Percentiles rank a stretch among this genome's conserved stretches.
Conservation (phyloP, 139 green algal species). For the Chlorella sp. region DNA sequence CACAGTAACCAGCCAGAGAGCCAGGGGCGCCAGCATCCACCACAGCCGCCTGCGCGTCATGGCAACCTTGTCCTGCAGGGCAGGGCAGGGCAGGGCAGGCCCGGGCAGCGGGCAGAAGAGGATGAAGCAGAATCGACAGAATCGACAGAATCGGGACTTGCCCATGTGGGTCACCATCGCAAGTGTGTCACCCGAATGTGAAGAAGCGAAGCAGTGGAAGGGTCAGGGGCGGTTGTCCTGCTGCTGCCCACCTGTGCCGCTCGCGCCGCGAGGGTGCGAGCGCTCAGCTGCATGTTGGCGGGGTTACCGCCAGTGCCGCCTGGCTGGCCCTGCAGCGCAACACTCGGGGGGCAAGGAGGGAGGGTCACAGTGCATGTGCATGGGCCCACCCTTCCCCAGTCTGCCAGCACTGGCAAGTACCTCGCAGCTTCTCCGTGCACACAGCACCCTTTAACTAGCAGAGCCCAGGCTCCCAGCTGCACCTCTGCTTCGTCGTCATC, state of each 20-base stretch:
- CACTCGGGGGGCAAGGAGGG: neutral
- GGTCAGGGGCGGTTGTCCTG: neutral
- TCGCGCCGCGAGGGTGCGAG: neutral
- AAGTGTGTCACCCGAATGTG: too few species aligned
- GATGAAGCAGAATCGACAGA: neutral
- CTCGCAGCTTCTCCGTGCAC: neutral
- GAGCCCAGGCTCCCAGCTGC: neutral
- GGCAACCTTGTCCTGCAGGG: constrained; percentile 9
- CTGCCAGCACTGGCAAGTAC: neutral
- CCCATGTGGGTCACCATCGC: too few species aligned
- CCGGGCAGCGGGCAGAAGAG: neutral
- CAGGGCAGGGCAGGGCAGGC: neutral
- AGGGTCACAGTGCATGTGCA: neutral
- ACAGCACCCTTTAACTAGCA: neutral
- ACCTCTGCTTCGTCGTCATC: constrained; percentile 7
- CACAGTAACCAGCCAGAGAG: neutral
- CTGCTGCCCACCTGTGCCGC: constrained; percentile 1
- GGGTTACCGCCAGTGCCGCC: neutral
- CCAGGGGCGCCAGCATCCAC: neutral
- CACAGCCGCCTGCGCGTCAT: neutral
- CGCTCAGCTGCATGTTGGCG: constrained; percentile 3
- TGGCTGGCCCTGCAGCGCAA: neutral
- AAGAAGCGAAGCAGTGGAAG: neutral
- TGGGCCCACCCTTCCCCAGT: neutral
- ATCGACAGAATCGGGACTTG: too few species aligned